Evolutionary conservation across 495 filamentous ascomycete genomes (phyloP), one percentile per base, ranked within the genome.

Genomic region (Xylaria longipes): DNA sequence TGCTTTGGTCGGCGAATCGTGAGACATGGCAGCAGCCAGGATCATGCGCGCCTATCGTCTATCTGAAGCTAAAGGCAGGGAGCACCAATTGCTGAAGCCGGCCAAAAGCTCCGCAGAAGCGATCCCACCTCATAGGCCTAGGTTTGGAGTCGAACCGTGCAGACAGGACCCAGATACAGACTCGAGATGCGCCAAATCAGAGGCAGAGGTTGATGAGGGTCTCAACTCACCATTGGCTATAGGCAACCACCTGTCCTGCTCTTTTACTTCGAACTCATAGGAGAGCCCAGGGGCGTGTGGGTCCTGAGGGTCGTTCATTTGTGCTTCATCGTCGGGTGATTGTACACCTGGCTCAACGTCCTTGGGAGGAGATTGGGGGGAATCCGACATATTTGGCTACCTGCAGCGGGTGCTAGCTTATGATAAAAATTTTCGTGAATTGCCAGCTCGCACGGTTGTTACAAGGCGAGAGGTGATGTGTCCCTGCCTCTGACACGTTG

Each of bases 201-300:
- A 80, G 76, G 78, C 71, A 76, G 78, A 71, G 61, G 69, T 5
- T 69, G 46, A 79, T 82, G 82, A 79, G 75, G 75, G 73, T 77
- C 77, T 77, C 72, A 77, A 77, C 93, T 89, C 90, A 99, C 96
- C 96, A 95, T 99, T 99, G 86, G 96, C 96, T 90, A 99, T 99
- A 84, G 96, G 96, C 83, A 99, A 91, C 96, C 96, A 99, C 87
- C 96, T 87, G 85, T 99, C 96, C 83, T 99, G 96, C 84, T 99
- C 96, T 87, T 99, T 99, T 83, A 99, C 97, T 85, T 99, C 96
- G 82, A 98, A 97, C 85, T 98, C 96, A 87, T 92, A 94, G 86
- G 88, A 79, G 80, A 85, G 84, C 77, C 81, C 85, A 80, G 80
- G 81, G 80, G 84, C 82, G 78, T 87, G 86, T 87, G 86, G 86